Base-by-base conservation (phyloP, 495 filamentous ascomycete species). In the Pseudomonodictys pantanalensis region DNA sequence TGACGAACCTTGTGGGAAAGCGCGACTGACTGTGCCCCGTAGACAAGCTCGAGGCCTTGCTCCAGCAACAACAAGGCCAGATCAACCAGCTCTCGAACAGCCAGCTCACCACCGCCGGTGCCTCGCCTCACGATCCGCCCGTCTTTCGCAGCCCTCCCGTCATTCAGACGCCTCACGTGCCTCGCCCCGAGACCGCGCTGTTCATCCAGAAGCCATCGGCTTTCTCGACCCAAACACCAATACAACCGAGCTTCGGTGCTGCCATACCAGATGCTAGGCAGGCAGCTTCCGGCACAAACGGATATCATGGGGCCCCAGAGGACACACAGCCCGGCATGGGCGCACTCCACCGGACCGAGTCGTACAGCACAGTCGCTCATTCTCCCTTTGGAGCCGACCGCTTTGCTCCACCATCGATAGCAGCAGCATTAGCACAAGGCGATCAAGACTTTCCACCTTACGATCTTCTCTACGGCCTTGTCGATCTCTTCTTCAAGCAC, bases 401-500 rank as follows among this genome's bases (percentile, higher is more conserved):
- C 12, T 65, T 56, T 26, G 56, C 43, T 11, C 5, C 50, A 2
- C 20, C 62, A 18, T 38, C 51, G 15, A 38, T 57, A 15, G n/a
- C 30, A 43, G 44, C 42, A 1, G 23, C 38, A 7, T 33, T 66
- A 18, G 41, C 30, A 0, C 63, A 44, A 12, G 20, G 84, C 4
- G 88, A 92, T 62, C 78, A 88, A 46, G 88, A 91, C 57, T 81
- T 95, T 17, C 91, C 91, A 0, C 90, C 91, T 5, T 92, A 95
- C 58, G 89, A 92, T 71, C 70, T 95, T 18, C 72, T 95, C 6
- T 93, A 90, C 61, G 83, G 86, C 1, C 73, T 95, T 23, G 86
- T 88, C 6, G 89, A 95, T 67, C 76, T 95, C 2, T 96, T 92
- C 71, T 96, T 96, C 71, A 88, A 92, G 63, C 88, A 93, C 60